phyloP scores from a whole-genome alignment of 2,329 filamentous ascomycete genomes.

The Exophiala viscosa region DNA sequence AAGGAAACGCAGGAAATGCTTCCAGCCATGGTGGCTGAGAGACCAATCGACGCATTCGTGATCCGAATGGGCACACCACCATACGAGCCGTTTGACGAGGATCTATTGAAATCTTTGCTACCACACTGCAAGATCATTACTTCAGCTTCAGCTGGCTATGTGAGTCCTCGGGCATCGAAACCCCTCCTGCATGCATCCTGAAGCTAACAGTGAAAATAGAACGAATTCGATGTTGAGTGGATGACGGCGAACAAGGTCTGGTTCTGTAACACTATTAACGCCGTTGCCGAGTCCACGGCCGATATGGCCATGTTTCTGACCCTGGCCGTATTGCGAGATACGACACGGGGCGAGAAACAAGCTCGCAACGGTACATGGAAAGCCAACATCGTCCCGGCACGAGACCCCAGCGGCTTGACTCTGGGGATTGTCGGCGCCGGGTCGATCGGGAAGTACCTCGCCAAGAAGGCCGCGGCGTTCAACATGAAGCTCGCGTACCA shows the following conservation, averaged over 20 bases:
- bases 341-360: conserved; percentile 38
- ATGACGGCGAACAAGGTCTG: conserved; percentile 49
- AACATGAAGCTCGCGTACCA: conserved; percentile 73
- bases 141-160: conserved; percentile 37
- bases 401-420: conserved; percentile 43
- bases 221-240: conserved; percentile 69
- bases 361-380: conserved; percentile 40
- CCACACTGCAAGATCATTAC: conserved; percentile 46
- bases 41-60: conserved; percentile 48
- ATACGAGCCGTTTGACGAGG: conserved; percentile 50
- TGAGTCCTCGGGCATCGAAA: neutral
- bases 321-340: conserved; percentile 47
- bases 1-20: conserved; percentile 37
- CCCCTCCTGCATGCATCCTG: too few species aligned
- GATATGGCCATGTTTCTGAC: conserved; percentile 50
- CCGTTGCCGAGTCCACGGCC: conserved; percentile 51
- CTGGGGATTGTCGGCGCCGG: conserved; percentile 51
- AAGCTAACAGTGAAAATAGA: too few species aligned
- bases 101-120: conserved; percentile 39
- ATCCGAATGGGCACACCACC: conserved; percentile 50
- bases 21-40: conserved; percentile 27
- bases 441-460: conserved; percentile 37
- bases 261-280: conserved; percentile 55
- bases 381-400: conserved; percentile 33
- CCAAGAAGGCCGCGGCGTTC: conserved; percentile 65